phyloP scores from a whole-genome alignment of 495 filamentous ascomycete genomes.

The Lophium mytilinum region DNA sequence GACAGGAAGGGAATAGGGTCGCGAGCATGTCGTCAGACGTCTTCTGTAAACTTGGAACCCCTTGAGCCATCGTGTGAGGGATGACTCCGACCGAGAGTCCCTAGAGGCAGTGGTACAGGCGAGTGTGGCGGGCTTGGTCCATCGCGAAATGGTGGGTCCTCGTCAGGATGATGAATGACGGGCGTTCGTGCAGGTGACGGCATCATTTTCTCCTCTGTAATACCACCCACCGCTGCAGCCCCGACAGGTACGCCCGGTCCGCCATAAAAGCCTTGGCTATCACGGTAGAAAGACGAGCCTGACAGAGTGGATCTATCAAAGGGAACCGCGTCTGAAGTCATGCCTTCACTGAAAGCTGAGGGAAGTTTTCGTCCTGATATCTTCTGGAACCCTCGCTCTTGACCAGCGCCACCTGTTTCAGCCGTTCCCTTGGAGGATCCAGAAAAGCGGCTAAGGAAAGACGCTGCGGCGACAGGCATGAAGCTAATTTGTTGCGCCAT shows the following conservation, averaged over 20 bases:
- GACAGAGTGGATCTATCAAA: conserved; percentile 29
- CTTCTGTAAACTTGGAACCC: conserved; percentile 47
- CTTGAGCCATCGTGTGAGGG: conserved; percentile 46
- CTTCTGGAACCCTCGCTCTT: conserved; percentile 20
- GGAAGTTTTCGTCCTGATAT: conserved; percentile 26
- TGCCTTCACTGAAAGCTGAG: conserved; percentile 25
- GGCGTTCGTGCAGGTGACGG: conserved; percentile 46
- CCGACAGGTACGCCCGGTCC: conserved; percentile 25
- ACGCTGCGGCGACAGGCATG: conserved; percentile 8
- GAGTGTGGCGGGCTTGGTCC: conserved; percentile 22
- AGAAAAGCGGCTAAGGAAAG: conserved; percentile 23
- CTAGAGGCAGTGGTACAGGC: conserved; percentile 27
- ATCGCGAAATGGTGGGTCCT: conserved; percentile 24
- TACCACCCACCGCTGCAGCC: conserved; percentile 26
- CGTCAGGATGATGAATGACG: conserved; percentile 35
- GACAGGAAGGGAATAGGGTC: no score
- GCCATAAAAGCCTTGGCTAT: conserved; percentile 36
- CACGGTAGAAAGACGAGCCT: conserved; percentile 36
- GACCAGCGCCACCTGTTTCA: conserved; percentile 10
- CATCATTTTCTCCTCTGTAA: conserved; percentile 30
- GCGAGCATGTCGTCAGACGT: not conserved
- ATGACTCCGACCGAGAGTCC: conserved; percentile 45
- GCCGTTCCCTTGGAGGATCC: conserved; percentile 14
- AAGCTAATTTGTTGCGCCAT: conserved; percentile 10
- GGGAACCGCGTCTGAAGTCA: conserved; percentile 20